Percentiles rank a stretch among this genome's conserved stretches.
Evolutionary conservation across 768 basidiomycete genomes (phyloP).

Genomic region (Plicaturopsis crispa): DNA sequence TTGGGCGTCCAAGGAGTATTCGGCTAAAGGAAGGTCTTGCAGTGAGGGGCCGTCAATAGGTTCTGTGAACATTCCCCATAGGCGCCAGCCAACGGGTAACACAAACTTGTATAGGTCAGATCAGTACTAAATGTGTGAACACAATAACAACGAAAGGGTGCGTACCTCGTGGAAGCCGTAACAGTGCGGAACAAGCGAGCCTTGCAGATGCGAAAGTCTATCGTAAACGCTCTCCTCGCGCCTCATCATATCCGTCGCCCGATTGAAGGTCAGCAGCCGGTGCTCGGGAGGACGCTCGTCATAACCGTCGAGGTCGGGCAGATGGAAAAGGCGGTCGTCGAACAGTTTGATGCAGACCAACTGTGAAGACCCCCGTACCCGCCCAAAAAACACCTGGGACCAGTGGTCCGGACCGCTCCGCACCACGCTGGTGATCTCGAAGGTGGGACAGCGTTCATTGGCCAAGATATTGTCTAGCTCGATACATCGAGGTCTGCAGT

Average conservation of each 20-base stretch:
- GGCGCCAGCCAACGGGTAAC: too few species aligned
- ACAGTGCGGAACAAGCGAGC: constrained; percentile 1
- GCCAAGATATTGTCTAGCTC: too few species aligned
- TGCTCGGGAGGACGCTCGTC: neutral
- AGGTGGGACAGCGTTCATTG: too few species aligned
- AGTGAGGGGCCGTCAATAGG: too few species aligned
- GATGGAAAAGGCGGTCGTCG: neutral
- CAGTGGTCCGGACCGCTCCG: neutral
- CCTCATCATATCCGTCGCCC: neutral
- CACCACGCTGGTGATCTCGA: constrained; percentile 1
- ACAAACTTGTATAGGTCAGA: too few species aligned
- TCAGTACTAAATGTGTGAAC: too few species aligned
- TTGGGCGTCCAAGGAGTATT: too few species aligned
- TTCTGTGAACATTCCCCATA: too few species aligned
- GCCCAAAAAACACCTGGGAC: constrained; percentile 4
- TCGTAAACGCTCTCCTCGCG: neutral
- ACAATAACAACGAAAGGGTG: neutral
- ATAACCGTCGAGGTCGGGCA: too few species aligned
- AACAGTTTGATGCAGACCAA: neutral
- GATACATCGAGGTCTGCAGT: too few species aligned
- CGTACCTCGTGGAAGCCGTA: constrained; percentile 1
- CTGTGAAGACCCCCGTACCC: neutral
- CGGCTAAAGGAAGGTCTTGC: too few species aligned
- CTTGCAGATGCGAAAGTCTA: neutral
- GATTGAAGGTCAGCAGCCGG: neutral